These are phyloP conservation scores for Avena insularis DNA, from an alignment of 176 grass and related monocot species.

Conservation along the genomic window DNA sequence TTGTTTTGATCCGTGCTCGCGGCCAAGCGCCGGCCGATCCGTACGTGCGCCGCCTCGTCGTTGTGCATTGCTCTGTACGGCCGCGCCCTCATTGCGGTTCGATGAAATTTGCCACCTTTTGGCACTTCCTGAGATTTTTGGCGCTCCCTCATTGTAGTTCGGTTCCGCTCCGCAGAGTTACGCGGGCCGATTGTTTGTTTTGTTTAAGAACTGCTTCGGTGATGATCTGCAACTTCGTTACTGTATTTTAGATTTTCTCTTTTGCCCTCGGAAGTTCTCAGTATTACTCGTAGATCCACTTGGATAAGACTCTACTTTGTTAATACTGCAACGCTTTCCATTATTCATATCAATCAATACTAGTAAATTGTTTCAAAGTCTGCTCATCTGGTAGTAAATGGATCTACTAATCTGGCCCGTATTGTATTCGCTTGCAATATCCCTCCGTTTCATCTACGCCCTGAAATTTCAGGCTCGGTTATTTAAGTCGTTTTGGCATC, in stretches of 20 bases:
- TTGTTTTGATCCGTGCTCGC: background rate
- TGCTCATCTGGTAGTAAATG: background rate
- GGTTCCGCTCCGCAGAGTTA: background rate
- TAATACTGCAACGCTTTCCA: background rate
- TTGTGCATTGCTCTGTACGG: background rate
- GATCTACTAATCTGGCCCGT: slow-evolving; percentile 3
- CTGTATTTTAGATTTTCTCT: background rate
- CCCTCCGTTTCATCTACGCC: background rate
- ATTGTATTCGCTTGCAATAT: background rate
- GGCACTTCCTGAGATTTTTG: background rate
- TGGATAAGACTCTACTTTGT: background rate
- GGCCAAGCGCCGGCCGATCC: background rate
- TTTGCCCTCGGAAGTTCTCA: background rate
- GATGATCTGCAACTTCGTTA: background rate
- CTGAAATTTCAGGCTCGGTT: background rate
- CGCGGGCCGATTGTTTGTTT: background rate
- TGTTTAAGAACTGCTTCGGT: background rate
- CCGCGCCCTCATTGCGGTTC: background rate
- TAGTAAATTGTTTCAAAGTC: background rate
- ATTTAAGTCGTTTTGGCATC: background rate
- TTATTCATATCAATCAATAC: background rate
- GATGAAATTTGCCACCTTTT: background rate
- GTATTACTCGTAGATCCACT: background rate
- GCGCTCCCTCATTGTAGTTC: no score
- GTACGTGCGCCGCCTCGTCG: background rate